phyloP scores from a whole-genome alignment of 2,329 filamentous ascomycete genomes.

The Xylariomycetidae sp. region DNA sequence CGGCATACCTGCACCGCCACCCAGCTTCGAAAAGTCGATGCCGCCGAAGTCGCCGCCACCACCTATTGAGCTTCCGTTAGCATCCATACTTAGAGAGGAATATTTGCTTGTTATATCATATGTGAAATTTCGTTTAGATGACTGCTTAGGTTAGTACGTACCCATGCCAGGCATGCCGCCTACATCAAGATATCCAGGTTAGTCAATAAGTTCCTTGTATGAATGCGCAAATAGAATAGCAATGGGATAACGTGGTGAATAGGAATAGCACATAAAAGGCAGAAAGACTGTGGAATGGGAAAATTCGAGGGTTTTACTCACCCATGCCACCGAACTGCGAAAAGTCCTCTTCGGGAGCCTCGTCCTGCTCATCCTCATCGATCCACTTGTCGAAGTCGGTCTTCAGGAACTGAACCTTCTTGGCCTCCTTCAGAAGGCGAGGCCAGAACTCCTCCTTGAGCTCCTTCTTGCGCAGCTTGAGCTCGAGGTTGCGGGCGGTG shows the following conservation, averaged over 20 bases:
- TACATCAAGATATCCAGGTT: conserved; percentile 23
- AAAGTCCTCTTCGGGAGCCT: conserved; percentile 75
- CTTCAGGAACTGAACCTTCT: conserved; percentile 94
- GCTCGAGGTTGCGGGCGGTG: conserved; percentile 80
- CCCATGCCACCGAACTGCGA: conserved; percentile 64
- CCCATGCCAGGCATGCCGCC: conserved; percentile 46
- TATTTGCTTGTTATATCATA: neutral
- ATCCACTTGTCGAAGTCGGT: conserved; percentile 99
- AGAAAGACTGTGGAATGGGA: neutral
- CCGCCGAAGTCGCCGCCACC: conserved; percentile 70
- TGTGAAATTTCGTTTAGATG: too few relatives aligned
- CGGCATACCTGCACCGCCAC: conserved; percentile 52
- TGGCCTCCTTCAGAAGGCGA: conserved; percentile 80
- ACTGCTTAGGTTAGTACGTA: too few relatives aligned
- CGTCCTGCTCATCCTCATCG: conserved; percentile 97
- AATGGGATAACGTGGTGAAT: too few relatives aligned
- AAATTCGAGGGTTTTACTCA: conserved; percentile 30
- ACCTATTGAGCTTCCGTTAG: conserved; percentile 15
- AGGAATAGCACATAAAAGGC: neutral
- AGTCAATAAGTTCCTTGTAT: neutral
- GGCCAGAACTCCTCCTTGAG: conserved; percentile 94
- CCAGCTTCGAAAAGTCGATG: conserved; percentile 92
- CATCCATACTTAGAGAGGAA: neutral
- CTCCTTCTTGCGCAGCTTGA: conserved; percentile 96
- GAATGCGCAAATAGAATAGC: too few relatives aligned